Evolutionary conservation across 805 yeast species (phyloP), one percentile per base, ranked within the genome.

Genomic region (Suhomyces pyralidae): DNA sequence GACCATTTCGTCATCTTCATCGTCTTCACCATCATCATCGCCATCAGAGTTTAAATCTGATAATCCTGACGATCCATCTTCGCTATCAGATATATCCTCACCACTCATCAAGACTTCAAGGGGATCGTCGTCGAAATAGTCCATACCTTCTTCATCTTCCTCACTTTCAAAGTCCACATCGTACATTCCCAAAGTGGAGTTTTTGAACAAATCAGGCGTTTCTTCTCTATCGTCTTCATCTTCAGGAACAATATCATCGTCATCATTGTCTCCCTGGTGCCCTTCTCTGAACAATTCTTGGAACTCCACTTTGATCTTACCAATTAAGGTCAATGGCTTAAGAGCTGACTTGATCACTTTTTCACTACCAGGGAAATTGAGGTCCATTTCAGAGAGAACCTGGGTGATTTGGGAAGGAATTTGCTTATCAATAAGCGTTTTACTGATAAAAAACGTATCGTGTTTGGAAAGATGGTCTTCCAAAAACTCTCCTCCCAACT

Each of bases 101-200:
- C 59, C 73, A 1, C 71, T 65, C 62, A 68, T 62, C 40, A 76
- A 75, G 5, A 76, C 84, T 34, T 70, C 77, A 46, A 73, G 53
- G 2, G 66, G 67, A 6, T 62, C 74, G 40, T 61, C 70, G 15
- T 67, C 71, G 40, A 65, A 68, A 45, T 62, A 68, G 24, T 77
- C 81, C 24, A 75, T 79, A 40, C 78, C 83, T 22, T 74, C 81
- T n/a, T 75, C 82, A 22, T 74, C 81, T 9, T 75, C 82, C 32
- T 84, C 87, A 44, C 81, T 81, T 56, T 83, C 86, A 34, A 81
- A 79, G 49, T 86, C 94, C 40, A 88, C 85, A 60, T 93, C 97
- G 65, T 87, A 93, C 96, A 93, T 92, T 1, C 97, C 97, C 40
- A 93, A 75, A 0, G 97, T 89, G 0, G 97, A 92, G 64, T 94